Evolutionary conservation across 2,329 filamentous ascomycete species (phyloP).

Genomic region (Sclerotinia trifoliorum): DNA sequence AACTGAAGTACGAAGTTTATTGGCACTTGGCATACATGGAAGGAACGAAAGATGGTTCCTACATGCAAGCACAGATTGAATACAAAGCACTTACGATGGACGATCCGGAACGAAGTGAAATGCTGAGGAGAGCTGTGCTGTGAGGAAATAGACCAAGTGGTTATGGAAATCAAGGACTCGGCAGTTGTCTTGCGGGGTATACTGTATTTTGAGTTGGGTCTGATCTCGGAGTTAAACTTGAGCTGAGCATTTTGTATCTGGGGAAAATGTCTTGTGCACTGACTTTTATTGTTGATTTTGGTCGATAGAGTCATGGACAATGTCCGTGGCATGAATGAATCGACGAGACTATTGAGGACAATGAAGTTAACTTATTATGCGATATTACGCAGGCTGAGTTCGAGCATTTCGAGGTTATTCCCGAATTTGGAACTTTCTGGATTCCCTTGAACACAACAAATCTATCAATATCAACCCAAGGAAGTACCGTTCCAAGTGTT

Average conservation of each 20-base stretch:
- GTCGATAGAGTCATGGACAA: slow-evolving; percentile 5
- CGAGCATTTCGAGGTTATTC: background rate
- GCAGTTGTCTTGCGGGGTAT: background rate
- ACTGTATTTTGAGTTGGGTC: background rate
- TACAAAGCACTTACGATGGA: slow-evolving; percentile 3
- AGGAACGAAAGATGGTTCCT: slow-evolving; percentile 18
- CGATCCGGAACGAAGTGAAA: background rate
- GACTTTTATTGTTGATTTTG: background rate
- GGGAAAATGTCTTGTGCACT: slow-evolving; percentile 7
- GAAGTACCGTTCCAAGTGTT: background rate
- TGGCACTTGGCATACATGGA: slow-evolving; percentile 21
- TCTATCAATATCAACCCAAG: background rate
- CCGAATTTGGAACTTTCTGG: background rate
- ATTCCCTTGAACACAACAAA: too few relatives aligned
- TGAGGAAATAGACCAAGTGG: slow-evolving; percentile 15
- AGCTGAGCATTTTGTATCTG: background rate
- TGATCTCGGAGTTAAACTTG: slow-evolving; percentile 11
- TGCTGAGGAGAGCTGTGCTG: slow-evolving; percentile 14
- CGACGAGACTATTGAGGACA: background rate
- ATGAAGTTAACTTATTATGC: slow-evolving; percentile 1
- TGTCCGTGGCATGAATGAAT: background rate
- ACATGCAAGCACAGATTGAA: slow-evolving; percentile 16
- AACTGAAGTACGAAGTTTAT: slow-evolving; percentile 17
- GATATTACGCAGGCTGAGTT: background rate
- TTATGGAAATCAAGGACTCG: background rate